Evolutionary conservation across 202 grass and related monocot species (phyloP), one percentile per base, ranked within the genome.

Genomic region (Schoenoplectus tabernaemontani): DNA sequence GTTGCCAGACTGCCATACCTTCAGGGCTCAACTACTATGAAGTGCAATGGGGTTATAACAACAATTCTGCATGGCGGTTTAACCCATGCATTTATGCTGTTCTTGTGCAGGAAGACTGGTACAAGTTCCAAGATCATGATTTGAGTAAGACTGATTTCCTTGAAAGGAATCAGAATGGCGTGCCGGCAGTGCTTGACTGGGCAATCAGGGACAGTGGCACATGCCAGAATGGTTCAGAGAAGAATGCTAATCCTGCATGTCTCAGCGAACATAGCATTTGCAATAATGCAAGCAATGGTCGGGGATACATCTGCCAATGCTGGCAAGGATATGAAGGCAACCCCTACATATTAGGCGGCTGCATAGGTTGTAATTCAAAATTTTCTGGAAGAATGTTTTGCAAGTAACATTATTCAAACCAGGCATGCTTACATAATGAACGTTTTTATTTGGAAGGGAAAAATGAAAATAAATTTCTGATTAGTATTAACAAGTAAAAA

Each of bases 1-100:
- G 92, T 32, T 95, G 92, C 1, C 81, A 95, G 61, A 81, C 72
- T 20, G 56, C 24, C 46, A 90, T 92, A 36, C 33, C 78, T 1
- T 9, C 76, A 4, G 74, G 78, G 5, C 78, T 96, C 26, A 81
- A 63, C 4, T 9, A 68, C 9, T 88, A 78, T 0, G 19, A n/a
- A 0, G 13, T 16, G 0, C 0, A 26, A 2, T 59, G 57, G 57
- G 20, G n/a, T 26, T 4, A 0, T 0, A 4, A 26, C 9, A 28
- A 26, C 2, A 59, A 59, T 23, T 11, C 7, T 24, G 57, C 20
- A 1, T 59, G 57, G 57, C 7, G 28, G 1, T 59, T 26, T 8
- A 59, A 28, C 22, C 57, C 22, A 1, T 59, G 57, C 9, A 3
- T 11, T 2, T 59, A 59, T 59, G 9, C 22, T 12, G 20, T 59